Evolutionary conservation across 1,284 basidiomycete species (phyloP).

Genomic region (Vanrija pseudolonga): DNA sequence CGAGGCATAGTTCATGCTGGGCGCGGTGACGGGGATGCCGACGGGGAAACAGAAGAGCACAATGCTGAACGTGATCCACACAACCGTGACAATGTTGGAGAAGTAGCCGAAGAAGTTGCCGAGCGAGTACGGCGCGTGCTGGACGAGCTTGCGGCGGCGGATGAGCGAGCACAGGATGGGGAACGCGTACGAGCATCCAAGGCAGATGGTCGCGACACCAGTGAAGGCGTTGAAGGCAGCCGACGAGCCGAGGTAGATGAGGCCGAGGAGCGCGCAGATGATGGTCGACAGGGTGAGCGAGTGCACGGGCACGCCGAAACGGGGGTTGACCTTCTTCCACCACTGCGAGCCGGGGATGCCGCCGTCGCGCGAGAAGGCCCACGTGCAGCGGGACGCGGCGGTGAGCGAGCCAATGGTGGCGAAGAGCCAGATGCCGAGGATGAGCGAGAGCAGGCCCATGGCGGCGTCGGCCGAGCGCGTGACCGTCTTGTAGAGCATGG

Average conservation of each 20-base stretch:
- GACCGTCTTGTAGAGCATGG: slow-evolving; percentile 50
- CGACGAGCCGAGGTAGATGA: slow-evolving; percentile 45
- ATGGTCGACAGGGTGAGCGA: slow-evolving; percentile 46
- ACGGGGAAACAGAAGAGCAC: slow-evolving; percentile 6
- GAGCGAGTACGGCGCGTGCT: slow-evolving; percentile 30
- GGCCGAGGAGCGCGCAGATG: slow-evolving; percentile 49
- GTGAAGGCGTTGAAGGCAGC: slow-evolving; percentile 48
- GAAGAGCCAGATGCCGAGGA: slow-evolving; percentile 52
- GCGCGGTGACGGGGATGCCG: slow-evolving; percentile 19
- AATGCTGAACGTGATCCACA: neutral
- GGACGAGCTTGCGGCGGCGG: slow-evolving; percentile 34
- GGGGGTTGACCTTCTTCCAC: slow-evolving; percentile 42
- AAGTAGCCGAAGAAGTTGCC: slow-evolving; percentile 16
- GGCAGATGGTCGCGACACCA: slow-evolving; percentile 34
- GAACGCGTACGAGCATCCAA: slow-evolving; percentile 40
- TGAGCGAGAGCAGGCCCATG: slow-evolving; percentile 51
- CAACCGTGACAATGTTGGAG: slow-evolving; percentile 25
- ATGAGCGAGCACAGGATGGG: slow-evolving; percentile 46
- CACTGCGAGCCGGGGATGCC: slow-evolving; percentile 46
- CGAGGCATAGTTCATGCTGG: slow-evolving; percentile 51
- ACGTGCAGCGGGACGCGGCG: slow-evolving; percentile 18
- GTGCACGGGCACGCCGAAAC: slow-evolving; percentile 48
- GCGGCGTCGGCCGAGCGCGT: slow-evolving; percentile 50
- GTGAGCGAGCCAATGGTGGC: slow-evolving; percentile 52
- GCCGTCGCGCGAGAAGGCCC: slow-evolving; percentile 49